Conservation (phyloP, 140 eudicot genomes). For the Senecio squalidus region DNA sequence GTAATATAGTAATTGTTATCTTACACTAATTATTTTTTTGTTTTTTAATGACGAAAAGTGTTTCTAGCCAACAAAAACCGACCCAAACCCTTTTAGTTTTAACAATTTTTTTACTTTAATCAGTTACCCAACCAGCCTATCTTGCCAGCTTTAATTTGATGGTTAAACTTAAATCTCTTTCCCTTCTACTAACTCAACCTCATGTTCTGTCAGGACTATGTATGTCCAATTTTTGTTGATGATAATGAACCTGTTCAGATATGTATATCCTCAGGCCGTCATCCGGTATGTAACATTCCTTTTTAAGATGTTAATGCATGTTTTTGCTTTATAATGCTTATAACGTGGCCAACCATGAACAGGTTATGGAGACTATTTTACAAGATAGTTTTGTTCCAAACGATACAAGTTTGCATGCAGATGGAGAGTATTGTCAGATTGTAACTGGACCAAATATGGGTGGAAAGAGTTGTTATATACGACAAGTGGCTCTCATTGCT, state of each 20-base stretch:
- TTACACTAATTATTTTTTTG: too few species aligned
- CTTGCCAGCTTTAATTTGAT: too few species aligned
- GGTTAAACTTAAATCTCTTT: conserved; percentile 3
- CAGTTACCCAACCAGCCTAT: too few species aligned
- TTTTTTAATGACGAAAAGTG: too few species aligned
- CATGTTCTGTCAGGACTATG: conserved; percentile 49
- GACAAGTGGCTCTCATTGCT: conserved; percentile 94
- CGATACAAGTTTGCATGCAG: conserved; percentile 70
- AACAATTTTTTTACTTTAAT: too few species aligned
- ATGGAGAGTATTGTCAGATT: conserved; percentile 72
- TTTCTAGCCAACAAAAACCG: too few species aligned
- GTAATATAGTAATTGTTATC: too few species aligned
- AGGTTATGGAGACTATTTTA: conserved; percentile 74
- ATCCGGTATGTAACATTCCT: conserved; percentile 65
- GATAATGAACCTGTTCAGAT: conserved; percentile 80
- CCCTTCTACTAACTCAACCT: not conserved
- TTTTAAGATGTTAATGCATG: not conserved
- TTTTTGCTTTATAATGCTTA: conserved; percentile 2
- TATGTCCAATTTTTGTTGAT: conserved; percentile 65
- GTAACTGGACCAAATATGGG: conserved; percentile 99
- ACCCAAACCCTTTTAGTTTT: too few species aligned
- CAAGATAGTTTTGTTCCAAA: conserved; percentile 84
- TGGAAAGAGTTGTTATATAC: conserved; percentile 96
- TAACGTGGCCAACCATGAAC: conserved; percentile 15
- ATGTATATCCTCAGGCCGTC: conserved; percentile 72